These are phyloP conservation scores for Aeschynomene evenia DNA, from an alignment of 306 rosid species.

Conservation along the genomic window DNA sequence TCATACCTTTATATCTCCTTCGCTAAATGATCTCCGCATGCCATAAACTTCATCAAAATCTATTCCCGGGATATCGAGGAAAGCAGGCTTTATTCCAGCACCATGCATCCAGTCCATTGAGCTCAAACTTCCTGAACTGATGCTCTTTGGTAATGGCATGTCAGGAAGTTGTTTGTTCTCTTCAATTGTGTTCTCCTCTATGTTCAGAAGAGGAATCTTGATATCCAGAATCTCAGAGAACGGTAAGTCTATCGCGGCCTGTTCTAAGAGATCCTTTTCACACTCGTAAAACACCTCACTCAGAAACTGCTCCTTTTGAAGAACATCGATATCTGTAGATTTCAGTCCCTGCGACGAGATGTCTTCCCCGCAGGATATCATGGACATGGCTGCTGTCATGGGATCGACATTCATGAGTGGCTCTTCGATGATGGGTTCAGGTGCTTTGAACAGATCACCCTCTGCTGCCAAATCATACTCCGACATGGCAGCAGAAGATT, in stretches of 20 bases:
- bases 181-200: slow-evolving; percentile 52
- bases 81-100: slow-evolving; percentile 53
- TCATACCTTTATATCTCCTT: slow-evolving; percentile 94
- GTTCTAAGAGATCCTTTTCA: slow-evolving; percentile 71
- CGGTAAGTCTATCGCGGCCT: slow-evolving; percentile 57
- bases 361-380: slow-evolving; percentile 78
- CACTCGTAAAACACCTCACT: slow-evolving; percentile 78
- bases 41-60: slow-evolving; percentile 69
- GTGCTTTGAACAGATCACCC: slow-evolving; percentile 96
- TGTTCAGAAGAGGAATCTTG: slow-evolving; percentile 50
- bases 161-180: slow-evolving; percentile 59
- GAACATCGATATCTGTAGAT: slow-evolving; percentile 69
- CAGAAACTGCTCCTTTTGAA: slow-evolving; percentile 82
- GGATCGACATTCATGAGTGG: slow-evolving; percentile 55
- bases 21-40: slow-evolving; percentile 87
- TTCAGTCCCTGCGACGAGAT: slow-evolving; percentile 63
- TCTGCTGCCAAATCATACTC: slow-evolving; percentile 90
- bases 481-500: slow-evolving; percentile 57
- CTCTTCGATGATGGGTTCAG: slow-evolving; percentile 80
- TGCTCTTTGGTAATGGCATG: slow-evolving; percentile 56
- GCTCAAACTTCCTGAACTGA: slow-evolving; percentile 67
- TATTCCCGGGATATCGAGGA: slow-evolving; percentile 64
- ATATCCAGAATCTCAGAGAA: slow-evolving; percentile 64
- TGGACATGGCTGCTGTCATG: slow-evolving; percentile 68
- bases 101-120: slow-evolving; percentile 83